phyloP scores from a whole-genome alignment of 192 early-diverging fungal genomes.

The Backusella sp. region DNA sequence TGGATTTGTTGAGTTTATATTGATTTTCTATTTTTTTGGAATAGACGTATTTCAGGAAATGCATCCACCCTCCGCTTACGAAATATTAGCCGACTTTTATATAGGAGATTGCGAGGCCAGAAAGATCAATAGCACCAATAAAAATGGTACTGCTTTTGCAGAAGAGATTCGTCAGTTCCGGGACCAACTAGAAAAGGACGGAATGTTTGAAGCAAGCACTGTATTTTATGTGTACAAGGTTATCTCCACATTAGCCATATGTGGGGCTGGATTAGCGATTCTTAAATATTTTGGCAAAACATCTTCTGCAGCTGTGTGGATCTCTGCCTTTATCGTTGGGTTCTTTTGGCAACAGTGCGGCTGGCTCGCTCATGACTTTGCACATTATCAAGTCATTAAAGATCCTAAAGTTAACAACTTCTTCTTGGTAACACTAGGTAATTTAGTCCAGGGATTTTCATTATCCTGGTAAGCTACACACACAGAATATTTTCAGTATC shows the following conservation, averaged over 20 bases:
- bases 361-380: slow-evolving; percentile 87
- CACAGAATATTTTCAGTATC: not conserved
- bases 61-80: slow-evolving; percentile 63
- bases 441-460: slow-evolving; percentile 75
- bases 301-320: slow-evolving; percentile 51
- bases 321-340: slow-evolving; percentile 58
- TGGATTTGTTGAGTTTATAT: not conserved
- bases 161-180: slow-evolving; percentile 62
- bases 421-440: slow-evolving; percentile 71
- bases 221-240: slow-evolving; percentile 68
- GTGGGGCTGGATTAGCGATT: slow-evolving; percentile 45
- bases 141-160: slow-evolving; percentile 53
- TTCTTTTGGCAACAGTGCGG: slow-evolving; percentile 84
- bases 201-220: slow-evolving; percentile 64
- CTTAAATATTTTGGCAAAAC: slow-evolving; percentile 52
- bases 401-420: slow-evolving; percentile 60
- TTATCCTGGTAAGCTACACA: slow-evolving; percentile 55
- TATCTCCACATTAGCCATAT: slow-evolving; percentile 51
- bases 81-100: slow-evolving; percentile 71
- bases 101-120: slow-evolving; percentile 59
- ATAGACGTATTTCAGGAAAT: slow-evolving; percentile 76
- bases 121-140: slow-evolving; percentile 3
- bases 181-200: slow-evolving; percentile 47
- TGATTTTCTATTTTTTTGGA: slow-evolving; percentile 6
- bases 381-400: slow-evolving; percentile 78